phyloP scores from a whole-genome alignment of 495 filamentous ascomycete genomes.

The Symbiotaphrina buchneri region DNA sequence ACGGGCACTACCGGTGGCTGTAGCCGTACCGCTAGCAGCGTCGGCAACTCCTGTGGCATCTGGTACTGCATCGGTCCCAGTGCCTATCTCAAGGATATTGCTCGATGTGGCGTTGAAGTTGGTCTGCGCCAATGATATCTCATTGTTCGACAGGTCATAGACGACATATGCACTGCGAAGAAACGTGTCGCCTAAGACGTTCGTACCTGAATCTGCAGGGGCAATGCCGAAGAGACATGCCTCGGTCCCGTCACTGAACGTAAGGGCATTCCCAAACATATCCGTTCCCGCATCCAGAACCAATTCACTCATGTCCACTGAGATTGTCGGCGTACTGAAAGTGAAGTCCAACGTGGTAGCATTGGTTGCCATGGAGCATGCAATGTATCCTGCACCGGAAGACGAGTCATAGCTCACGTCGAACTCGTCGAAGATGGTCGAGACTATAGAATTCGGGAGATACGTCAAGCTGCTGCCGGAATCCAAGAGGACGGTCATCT shows the following conservation, averaged over 20 bases:
- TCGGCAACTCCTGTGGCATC: conserved; percentile 42
- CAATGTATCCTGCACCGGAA: conserved; percentile 39
- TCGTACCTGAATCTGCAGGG: conserved; percentile 37
- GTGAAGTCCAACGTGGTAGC: conserved; percentile 28
- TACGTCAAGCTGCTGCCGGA: conserved; percentile 84
- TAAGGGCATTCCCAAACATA: conserved; percentile 19
- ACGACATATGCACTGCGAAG: conserved; percentile 82
- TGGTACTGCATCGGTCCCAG: conserved; percentile 39
- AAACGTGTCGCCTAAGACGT: conserved; percentile 82
- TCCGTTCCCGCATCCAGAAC: conserved; percentile 37
- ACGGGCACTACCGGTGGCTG: conserved; percentile 10
- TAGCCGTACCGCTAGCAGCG: conserved; percentile 24
- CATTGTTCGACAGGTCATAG: conserved; percentile 71
- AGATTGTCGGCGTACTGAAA: conserved; percentile 55
- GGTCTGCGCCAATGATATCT: conserved; percentile 72
- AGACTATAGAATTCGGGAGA: conserved; percentile 46
- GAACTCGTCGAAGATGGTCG: conserved; percentile 38
- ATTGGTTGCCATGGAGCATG: conserved; percentile 41
- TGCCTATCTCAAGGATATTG: conserved; percentile 50
- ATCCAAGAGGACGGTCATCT: conserved; percentile 59
- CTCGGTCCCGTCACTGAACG: conserved; percentile 33
- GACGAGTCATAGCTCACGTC: conserved; percentile 36
- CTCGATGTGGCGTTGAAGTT: conserved; percentile 49
- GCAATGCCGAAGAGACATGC: conserved; percentile 60
- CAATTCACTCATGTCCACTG: conserved; percentile 53